Evolutionary conservation across 2,329 filamentous ascomycete species (phyloP).

Genomic region (Chrysoporthe puriensis): DNA sequence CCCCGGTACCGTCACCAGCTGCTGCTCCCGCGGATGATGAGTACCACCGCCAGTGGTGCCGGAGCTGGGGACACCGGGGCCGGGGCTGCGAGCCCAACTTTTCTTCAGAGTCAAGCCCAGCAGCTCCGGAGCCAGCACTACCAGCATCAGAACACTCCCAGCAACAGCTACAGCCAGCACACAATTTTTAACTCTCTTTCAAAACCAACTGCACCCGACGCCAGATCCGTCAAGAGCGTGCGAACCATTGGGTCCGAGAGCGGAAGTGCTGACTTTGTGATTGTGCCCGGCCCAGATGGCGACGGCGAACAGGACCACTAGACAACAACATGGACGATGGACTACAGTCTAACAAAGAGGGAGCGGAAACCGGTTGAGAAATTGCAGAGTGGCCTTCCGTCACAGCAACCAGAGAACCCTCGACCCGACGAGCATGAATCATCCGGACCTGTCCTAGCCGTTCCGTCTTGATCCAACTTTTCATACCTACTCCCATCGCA

Average conservation of each 20-base stretch:
- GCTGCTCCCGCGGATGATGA: conserved; percentile 28
- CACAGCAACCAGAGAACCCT: not conserved
- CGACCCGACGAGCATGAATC: not conserved
- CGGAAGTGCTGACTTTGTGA: conserved; percentile 47
- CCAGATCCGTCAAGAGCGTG: conserved; percentile 29
- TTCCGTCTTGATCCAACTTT: not conserved
- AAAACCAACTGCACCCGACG: conserved; percentile 24
- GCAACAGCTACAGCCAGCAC: conserved; percentile 34
- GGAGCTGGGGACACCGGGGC: not conserved
- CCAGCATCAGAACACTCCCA: conserved; percentile 26
- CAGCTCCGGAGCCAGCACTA: conserved; percentile 29
- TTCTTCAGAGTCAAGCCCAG: conserved; percentile 22
- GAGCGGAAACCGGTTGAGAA: not conserved
- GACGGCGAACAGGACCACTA: conserved; percentile 45
- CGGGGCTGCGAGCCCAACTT: not conserved
- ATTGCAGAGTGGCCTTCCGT: not conserved
- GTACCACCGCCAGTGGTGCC: not conserved
- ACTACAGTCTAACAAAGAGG: not conserved
- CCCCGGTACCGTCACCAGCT: conserved; percentile 29
- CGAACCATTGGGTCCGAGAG: conserved; percentile 37
- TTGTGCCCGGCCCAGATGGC: conserved; percentile 47
- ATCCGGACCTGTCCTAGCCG: not conserved
- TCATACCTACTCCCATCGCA: not conserved
- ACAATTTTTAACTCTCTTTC: conserved; percentile 28
- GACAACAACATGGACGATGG: conserved; percentile 15